Evolutionary conservation across 2,329 filamentous ascomycete genomes (phyloP).

Genomic region (Colletotrichum orbiculare): DNA sequence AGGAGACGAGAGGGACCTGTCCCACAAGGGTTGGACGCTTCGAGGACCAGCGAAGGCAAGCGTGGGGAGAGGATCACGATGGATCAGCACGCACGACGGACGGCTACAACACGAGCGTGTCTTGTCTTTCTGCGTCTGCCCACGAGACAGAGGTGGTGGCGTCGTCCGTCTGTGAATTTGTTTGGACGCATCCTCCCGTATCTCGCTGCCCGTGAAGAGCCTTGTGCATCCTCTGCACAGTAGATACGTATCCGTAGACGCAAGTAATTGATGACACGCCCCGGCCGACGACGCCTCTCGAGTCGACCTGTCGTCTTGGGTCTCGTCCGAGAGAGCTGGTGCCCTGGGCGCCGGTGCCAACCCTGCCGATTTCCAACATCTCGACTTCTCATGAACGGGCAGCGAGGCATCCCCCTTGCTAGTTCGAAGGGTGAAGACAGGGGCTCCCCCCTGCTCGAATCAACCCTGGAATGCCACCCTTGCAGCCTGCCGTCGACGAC

Average conservation of each 20-base stretch:
- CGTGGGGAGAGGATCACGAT: constrained; percentile 25
- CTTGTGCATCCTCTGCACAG: no score
- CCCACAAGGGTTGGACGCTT: constrained; percentile 3
- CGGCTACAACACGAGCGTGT: constrained; percentile 5
- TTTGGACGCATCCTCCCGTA: no score
- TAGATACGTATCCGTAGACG: no score
- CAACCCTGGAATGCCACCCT: constrained; percentile 25
- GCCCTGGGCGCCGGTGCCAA: constrained; percentile 24
- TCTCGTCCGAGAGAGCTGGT: constrained; percentile 11
- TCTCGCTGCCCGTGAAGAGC: no score
- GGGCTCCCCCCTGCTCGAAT: constrained; percentile 15
- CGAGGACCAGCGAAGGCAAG: neutral
- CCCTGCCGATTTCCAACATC: constrained; percentile 12
- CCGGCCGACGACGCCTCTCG: neutral
- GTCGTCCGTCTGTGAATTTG: no score
- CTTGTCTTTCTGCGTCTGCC: neutral
- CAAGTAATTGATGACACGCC: no score
- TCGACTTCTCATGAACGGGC: constrained; percentile 6
- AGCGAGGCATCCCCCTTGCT: constrained; percentile 20
- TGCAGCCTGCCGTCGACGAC: constrained; percentile 2
- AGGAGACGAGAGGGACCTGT: no score
- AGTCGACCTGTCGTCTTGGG: neutral
- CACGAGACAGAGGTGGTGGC: neutral
- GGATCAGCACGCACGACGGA: constrained; percentile 12
- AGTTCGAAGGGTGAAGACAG: constrained; percentile 28